Evolutionary conservation across 805 yeast genomes (phyloP), one percentile per base, ranked within the genome.

Genomic region (Candida corydali): DNA sequence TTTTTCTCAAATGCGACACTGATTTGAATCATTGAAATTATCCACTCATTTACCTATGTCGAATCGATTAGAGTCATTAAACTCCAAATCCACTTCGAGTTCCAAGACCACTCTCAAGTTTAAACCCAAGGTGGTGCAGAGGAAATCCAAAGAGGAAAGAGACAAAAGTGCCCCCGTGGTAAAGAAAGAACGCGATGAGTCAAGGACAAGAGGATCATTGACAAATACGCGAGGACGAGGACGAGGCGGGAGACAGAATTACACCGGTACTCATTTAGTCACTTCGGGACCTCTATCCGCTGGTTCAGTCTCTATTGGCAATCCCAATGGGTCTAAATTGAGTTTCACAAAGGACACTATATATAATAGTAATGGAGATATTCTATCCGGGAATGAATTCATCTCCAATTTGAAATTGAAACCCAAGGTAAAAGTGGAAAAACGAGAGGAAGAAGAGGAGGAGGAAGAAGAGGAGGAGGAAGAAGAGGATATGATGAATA

Each of bases 101-200:
- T 41, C 42, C 11, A 76, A 77, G 48, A 75, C 85, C 6, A 68
- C 77, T 2, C 62, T 83, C 42, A 82, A 82, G 57, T 89, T 89
- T 61, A 79, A 80, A 57, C 97, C 97, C 2, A 89, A 89, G 57
- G 81, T 72, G 2, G 95, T 89, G 29, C 88, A 88, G 0, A 70
- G 97, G 59, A 78, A 86, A 54, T 65, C 87, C 8, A 82, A 86
- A 47, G 89, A 85, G 47, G 96, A 87, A 48, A 69, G 96, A 55
- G 95, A 79, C 16, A 79, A 84, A 18, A 75, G 76, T 37, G 89
- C 88, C 0, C 87, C 88, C 4, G 52, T 46, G 5, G 49, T 48
- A 33, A 73, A 68, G 45, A 62, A 70, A 41, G 64, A 46, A 17
- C 69, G 63, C 38, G 47, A 44, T 51, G 44, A 29, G 29, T 34